These are phyloP conservation scores for Tanozyma kutaoensis DNA, from an alignment of 805 yeast species.

Conservation along the genomic window DNA sequence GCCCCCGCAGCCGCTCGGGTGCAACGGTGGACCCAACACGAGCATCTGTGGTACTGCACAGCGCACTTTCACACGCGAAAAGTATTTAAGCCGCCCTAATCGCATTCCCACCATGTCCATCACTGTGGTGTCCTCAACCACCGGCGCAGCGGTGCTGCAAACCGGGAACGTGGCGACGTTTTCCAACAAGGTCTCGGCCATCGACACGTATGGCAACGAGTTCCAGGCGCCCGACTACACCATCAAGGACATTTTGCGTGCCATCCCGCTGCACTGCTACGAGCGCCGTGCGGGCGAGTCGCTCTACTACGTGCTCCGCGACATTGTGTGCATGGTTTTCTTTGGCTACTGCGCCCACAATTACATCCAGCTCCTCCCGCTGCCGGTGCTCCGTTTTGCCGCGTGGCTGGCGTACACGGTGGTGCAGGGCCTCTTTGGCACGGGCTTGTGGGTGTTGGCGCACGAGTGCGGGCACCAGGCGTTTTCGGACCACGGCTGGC, in stretches of 20 bases:
- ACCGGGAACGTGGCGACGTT: too few species aligned
- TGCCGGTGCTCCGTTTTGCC: constrained; percentile 19
- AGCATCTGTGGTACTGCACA: too few species aligned
- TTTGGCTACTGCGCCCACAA: constrained; percentile 30
- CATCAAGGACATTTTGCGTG: constrained; percentile 41
- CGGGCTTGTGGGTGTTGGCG: constrained; percentile 50
- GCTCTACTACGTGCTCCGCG: constrained; percentile 39
- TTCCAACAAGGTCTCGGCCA: constrained; percentile 12
- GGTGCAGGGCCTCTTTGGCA: constrained; percentile 34
- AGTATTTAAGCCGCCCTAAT: too few species aligned
- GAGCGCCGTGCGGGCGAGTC: constrained; percentile 38
- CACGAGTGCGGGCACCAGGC: constrained; percentile 59
- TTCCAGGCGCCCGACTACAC: constrained; percentile 52
- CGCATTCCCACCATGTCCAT: too few species aligned
- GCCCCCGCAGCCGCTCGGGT: too few species aligned
- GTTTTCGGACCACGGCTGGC: constrained; percentile 37
- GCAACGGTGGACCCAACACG: too few species aligned
- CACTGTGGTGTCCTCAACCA: too few species aligned
- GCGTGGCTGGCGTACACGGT: constrained; percentile 28
- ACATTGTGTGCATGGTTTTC: constrained; percentile 28
- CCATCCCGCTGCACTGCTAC: constrained; percentile 50
- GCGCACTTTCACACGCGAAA: too few species aligned
- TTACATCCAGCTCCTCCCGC: constrained; percentile 30
- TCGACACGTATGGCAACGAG: constrained; percentile 38
- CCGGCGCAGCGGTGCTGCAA: too few species aligned